These are phyloP conservation scores for Colletotrichum eleusines DNA, from an alignment of 2,329 filamentous ascomycete species.

Conservation along the genomic window DNA sequence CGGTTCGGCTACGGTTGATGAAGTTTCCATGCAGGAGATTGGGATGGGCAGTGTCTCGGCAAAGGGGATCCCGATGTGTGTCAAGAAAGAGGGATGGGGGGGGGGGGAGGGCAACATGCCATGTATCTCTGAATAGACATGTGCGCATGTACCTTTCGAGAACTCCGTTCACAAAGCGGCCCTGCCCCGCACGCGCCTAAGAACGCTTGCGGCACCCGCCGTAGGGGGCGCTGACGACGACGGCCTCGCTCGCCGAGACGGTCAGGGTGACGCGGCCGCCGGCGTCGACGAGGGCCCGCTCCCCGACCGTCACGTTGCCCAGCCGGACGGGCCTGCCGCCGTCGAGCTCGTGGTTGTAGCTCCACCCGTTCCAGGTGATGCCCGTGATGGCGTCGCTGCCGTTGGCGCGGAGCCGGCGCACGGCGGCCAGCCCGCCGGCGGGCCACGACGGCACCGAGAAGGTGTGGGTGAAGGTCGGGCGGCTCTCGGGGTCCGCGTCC, in stretches of 20 bases:
- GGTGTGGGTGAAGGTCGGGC: slow-evolving; percentile 52
- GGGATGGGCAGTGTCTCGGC: slow-evolving; percentile 49
- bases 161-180: not conserved
- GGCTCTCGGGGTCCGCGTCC: slow-evolving; percentile 47
- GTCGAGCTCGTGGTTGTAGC: slow-evolving; percentile 71
- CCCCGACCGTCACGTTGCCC: slow-evolving; percentile 66
- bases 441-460: slow-evolving; percentile 52
- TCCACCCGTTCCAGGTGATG: slow-evolving; percentile 71
- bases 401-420: slow-evolving; percentile 68
- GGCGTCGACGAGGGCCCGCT: slow-evolving; percentile 53
- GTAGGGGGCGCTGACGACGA: slow-evolving; percentile 47
- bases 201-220: not conserved
- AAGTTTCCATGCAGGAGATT: slow-evolving; percentile 69
- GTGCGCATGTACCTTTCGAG: not conserved
- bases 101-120: not conserved
- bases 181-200: not conserved
- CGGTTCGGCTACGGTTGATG: no score
- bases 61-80: not conserved
- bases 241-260: slow-evolving; percentile 59
- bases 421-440: slow-evolving; percentile 46
- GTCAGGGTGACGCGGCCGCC: slow-evolving; percentile 56
- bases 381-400: slow-evolving; percentile 73
- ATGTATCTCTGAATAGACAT: not conserved
- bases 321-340: slow-evolving; percentile 65
- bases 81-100: not conserved